Evolutionary conservation across 2,329 filamentous ascomycete genomes (phyloP).

Genomic region (Apiospora kogelbergensis): DNA sequence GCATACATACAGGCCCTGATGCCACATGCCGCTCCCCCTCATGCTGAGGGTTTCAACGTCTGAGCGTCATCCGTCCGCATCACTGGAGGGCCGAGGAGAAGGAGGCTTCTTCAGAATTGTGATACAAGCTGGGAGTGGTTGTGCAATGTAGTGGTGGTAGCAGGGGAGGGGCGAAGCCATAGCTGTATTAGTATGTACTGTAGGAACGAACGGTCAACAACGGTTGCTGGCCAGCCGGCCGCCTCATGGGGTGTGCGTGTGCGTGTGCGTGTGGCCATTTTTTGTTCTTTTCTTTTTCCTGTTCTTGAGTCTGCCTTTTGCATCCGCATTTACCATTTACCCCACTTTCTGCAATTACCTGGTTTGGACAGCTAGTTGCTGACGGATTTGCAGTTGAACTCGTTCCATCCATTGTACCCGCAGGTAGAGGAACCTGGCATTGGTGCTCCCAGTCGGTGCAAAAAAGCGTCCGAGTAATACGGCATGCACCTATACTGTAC

Average conservation of each 20-base stretch:
- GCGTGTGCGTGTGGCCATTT: background rate
- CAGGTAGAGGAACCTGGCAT: background rate
- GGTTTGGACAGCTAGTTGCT: background rate
- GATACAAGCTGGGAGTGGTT: background rate
- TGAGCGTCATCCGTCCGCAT: conserved; percentile 3
- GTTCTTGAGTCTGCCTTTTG: background rate
- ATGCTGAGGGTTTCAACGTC: background rate
- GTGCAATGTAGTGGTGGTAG: background rate
- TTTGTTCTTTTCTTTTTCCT: background rate
- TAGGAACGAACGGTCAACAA: conserved; percentile 10
- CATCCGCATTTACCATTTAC: conserved; percentile 11
- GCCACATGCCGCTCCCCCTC: background rate
- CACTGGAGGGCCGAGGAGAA: background rate
- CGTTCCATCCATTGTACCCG: background rate
- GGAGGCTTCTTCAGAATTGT: background rate
- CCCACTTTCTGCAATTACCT: conserved; percentile 7
- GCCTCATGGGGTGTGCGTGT: background rate
- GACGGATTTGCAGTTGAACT: background rate
- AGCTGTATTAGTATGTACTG: too few species aligned
- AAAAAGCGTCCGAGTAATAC: background rate
- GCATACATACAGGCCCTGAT: too few species aligned
- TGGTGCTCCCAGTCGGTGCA: background rate
- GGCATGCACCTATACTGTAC: background rate
- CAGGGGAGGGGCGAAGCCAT: background rate
- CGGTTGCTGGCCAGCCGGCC: background rate